These are phyloP conservation scores for Globisporangium polare DNA, from an alignment of 352 stramenopile genomes.

Conservation along the genomic window DNA sequence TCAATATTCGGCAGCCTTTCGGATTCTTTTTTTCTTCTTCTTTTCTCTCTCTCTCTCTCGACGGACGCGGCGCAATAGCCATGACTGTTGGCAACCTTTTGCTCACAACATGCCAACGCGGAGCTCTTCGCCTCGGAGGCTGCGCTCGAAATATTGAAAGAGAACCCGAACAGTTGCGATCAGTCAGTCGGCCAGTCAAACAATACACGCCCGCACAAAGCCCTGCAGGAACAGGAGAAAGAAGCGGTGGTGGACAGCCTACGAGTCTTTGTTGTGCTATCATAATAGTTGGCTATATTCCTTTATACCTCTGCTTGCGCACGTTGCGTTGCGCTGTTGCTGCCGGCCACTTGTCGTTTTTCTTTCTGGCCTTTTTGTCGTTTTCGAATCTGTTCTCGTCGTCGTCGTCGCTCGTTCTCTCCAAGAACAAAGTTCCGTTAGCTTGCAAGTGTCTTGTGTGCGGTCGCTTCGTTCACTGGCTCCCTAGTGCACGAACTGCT, in stretches of 20 bases:
- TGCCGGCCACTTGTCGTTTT: constrained; percentile 6
- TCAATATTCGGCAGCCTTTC: too few relatives aligned
- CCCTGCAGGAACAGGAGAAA: neutral
- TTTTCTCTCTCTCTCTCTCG: too few relatives aligned
- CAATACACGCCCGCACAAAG: neutral
- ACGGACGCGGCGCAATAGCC: neutral
- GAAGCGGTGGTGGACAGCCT: neutral
- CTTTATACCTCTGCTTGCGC: constrained; percentile 8
- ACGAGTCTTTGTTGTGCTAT: too few relatives aligned
- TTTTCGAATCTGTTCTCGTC: constrained; percentile 1
- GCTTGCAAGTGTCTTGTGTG: neutral
- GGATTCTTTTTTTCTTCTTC: neutral
- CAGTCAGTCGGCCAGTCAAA: neutral
- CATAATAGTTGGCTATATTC: constrained; percentile 12
- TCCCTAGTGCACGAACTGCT: constrained; percentile 78
- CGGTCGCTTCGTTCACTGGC: neutral
- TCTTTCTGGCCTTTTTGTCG: constrained; percentile 6
- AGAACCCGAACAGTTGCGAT: too few relatives aligned
- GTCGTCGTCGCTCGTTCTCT: neutral
- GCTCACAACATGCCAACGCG: too few relatives aligned
- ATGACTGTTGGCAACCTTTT: too few relatives aligned
- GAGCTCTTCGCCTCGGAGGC: too few relatives aligned
- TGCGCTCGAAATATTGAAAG: too few relatives aligned
- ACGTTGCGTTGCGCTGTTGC: neutral
- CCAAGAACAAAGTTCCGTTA: constrained; percentile 6